These are phyloP conservation scores for Exophiala lecanii-corni DNA, from an alignment of 2,329 filamentous ascomycete species.

Conservation along the genomic window DNA sequence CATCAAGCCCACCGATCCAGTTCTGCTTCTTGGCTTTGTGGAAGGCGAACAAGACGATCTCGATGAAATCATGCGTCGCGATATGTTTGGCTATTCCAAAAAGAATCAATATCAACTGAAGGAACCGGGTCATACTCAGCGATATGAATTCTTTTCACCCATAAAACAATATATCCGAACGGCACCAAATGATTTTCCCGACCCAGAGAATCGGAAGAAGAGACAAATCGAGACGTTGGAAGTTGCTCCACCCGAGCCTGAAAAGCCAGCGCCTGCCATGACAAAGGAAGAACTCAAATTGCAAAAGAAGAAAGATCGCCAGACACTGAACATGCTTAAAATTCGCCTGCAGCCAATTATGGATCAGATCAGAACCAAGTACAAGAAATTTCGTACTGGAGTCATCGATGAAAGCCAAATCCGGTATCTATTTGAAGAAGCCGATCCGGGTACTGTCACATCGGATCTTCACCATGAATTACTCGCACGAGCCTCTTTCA, in stretches of 20 bases:
- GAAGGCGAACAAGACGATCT: constrained; percentile 67
- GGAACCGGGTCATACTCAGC: constrained; percentile 58
- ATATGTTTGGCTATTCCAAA: constrained; percentile 80
- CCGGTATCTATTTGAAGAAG: constrained; percentile 77
- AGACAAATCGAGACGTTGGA: constrained; percentile 73
- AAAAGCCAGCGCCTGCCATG: constrained; percentile 55
- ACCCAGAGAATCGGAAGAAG: constrained; percentile 80
- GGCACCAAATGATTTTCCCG: constrained; percentile 78
- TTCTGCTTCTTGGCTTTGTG: constrained; percentile 80
- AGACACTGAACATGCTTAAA: constrained; percentile 81
- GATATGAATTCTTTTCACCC: constrained; percentile 73
- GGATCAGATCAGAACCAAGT: constrained; percentile 89
- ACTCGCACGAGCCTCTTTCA: constrained; percentile 52
- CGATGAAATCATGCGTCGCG: constrained; percentile 61
- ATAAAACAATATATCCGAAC: constrained; percentile 74
- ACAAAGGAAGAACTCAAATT: constrained; percentile 76
- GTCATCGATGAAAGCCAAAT: constrained; percentile 71
- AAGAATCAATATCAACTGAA: constrained; percentile 69
- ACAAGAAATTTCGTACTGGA: constrained; percentile 79
- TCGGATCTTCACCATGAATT: constrained; percentile 56
- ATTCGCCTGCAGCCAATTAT: constrained; percentile 88
- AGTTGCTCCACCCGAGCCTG: constrained; percentile 67
- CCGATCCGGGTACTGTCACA: constrained; percentile 62
- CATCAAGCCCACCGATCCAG: constrained; percentile 83
- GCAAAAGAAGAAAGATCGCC: constrained; percentile 75